Evolutionary conservation across 352 stramenopile genomes (phyloP).

Genomic region (Phytopythium sindhum): DNA sequence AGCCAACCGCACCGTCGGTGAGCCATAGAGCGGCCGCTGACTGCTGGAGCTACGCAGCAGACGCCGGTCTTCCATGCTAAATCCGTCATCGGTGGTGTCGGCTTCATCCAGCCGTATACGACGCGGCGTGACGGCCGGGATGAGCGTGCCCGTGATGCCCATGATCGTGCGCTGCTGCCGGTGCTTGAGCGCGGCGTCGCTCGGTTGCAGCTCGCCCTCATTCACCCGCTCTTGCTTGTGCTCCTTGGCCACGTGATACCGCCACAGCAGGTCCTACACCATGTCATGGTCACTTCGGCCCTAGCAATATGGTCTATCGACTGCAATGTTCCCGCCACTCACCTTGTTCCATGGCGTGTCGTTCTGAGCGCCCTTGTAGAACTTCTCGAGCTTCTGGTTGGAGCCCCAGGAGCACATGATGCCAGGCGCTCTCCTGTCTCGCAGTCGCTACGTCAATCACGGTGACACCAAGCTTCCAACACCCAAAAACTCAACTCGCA

Average conservation of each 20-base stretch:
- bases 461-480: not conserved
- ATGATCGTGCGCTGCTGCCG: slow-evolving; percentile 39
- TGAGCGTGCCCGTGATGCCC: slow-evolving; percentile 44
- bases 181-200: slow-evolving; percentile 23
- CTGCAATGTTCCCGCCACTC: too few relatives aligned
- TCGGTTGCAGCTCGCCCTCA: slow-evolving; percentile 25
- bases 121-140: slow-evolving; percentile 39
- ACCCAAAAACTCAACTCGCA: not conserved
- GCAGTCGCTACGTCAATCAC: not conserved
- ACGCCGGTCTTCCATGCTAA: not conserved
- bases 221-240: slow-evolving; percentile 43
- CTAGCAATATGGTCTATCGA: too few relatives aligned
- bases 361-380: slow-evolving; percentile 49
- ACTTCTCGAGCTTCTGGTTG: slow-evolving; percentile 36
- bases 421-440: not conserved
- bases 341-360: slow-evolving; percentile 62
- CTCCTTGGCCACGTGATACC: slow-evolving; percentile 47
- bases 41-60: not conserved
- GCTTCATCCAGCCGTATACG: not conserved
- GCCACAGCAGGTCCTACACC: slow-evolving; percentile 37
- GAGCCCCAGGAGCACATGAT: slow-evolving; percentile 34
- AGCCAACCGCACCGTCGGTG: not conserved
- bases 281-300: too few relatives aligned
- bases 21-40: not conserved
- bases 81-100: too few relatives aligned